Base-by-base conservation (phyloP, 345 rosid genomes). In the Dovyalis caffra region DNA sequence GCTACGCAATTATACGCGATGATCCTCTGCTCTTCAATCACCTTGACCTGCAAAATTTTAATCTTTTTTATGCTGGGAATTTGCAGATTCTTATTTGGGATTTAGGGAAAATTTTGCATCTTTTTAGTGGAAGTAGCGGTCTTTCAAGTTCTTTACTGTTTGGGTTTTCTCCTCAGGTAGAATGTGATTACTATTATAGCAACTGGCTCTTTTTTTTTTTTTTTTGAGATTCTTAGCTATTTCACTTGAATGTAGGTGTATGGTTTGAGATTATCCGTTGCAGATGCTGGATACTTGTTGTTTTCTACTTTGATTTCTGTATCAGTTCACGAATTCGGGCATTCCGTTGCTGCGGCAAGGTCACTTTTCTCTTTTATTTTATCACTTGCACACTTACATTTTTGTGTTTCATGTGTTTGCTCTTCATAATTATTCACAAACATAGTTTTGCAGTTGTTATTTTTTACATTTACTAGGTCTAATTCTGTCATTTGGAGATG, bases 331-430 rank as follows among this genome's bases (percentile, higher is more conserved):
- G 98, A 95, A 81, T 75, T 93, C 20, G 99, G 99, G 21, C 99
- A 95, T 71, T 97, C 97, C 64, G 62, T 90, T 57, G 90, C 97
- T 69, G 98, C 97, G 77, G 92, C 98, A 9, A 91, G 95, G 97
- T 91, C 57, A 38, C 81, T 43, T 63, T 26, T 18, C 38, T 25
- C 23, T n/a, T n/a, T n/a, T n/a, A n/a, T n/a, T n/a, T n/a, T n/a
- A n/a, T n/a, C n/a, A n/a, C n/a, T n/a, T n/a, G n/a, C n/a, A n/a
- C n/a, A n/a, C n/a, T n/a, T n/a, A n/a, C n/a, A n/a, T n/a, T n/a
- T n/a, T n/a, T n/a, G n/a, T n/a, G n/a, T n/a, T n/a, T n/a, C n/a
- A n/a, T n/a, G 15, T 71, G 29, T n/a, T 43, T 43, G 34, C 14
- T 10, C 3, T 8, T 45, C 18, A 4, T 47, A 16, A 16, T 20